Evolutionary conservation across 2,329 filamentous ascomycete genomes (phyloP).

Genomic region (Aspergillus carbonarius): DNA sequence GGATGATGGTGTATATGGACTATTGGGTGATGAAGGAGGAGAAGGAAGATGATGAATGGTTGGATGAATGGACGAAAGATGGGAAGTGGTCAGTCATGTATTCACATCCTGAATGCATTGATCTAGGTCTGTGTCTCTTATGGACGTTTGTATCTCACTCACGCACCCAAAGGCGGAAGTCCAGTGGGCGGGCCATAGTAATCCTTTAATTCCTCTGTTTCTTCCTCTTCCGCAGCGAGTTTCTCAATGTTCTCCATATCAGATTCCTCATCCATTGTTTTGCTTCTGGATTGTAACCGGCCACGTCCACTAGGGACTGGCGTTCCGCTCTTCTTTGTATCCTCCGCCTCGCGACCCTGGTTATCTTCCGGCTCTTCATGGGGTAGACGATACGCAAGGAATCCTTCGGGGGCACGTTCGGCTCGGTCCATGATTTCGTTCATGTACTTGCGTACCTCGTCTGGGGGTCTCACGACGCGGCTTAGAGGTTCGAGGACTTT

Average conservation of each 20-base stretch:
- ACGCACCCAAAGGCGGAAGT: conserved; percentile 31
- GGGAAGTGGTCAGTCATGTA: too few species aligned
- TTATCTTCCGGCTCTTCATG: conserved; percentile 34
- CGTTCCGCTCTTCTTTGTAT: conserved; percentile 18
- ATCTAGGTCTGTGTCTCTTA: too few species aligned
- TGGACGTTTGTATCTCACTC: background rate
- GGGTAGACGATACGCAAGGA: conserved; percentile 58
- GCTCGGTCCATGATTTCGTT: conserved; percentile 58
- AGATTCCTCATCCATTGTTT: conserved; percentile 28
- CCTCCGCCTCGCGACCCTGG: background rate
- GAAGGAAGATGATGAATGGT: too few species aligned
- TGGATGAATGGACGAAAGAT: too few species aligned
- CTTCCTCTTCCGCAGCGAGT: conserved; percentile 23
- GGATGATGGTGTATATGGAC: too few species aligned
- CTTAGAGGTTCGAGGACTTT: conserved; percentile 56
- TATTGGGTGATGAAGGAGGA: too few species aligned
- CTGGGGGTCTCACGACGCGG: conserved; percentile 55
- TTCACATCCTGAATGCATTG: too few species aligned
- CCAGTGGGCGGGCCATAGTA: conserved; percentile 42
- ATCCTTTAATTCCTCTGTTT: conserved; percentile 40
- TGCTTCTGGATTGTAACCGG: conserved; percentile 24
- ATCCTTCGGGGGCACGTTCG: conserved; percentile 55
- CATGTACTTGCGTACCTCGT: conserved; percentile 57
- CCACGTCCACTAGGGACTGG: conserved; percentile 22
- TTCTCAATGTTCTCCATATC: conserved; percentile 23